These are phyloP conservation scores for Bruguiera gymnorhiza DNA, from an alignment of 345 rosid genomes.

Conservation along the genomic window DNA sequence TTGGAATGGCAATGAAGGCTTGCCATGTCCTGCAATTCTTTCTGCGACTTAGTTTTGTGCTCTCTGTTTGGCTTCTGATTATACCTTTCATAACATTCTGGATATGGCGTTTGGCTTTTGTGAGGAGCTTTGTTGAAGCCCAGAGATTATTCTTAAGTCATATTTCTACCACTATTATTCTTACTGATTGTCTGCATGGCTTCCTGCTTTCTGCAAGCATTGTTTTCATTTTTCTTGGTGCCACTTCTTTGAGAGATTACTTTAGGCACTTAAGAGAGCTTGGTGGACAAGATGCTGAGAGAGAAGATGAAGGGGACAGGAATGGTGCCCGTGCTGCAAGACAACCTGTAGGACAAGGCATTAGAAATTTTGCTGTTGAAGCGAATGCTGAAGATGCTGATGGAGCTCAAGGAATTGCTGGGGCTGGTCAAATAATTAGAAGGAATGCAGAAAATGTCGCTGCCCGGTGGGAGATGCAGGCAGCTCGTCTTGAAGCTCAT, in stretches of 20 bases:
- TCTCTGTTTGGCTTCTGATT: conserved; percentile 92
- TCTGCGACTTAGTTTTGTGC: conserved; percentile 87
- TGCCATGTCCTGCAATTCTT: conserved; percentile 91
- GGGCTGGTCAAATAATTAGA: conserved; percentile 65
- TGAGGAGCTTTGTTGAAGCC: conserved; percentile 91
- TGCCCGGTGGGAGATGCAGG: conserved; percentile 98
- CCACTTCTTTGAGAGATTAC: conserved; percentile 93
- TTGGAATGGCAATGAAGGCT: conserved; percentile 95
- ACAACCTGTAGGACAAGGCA: conserved; percentile 64
- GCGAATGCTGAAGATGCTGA: conserved; percentile 79
- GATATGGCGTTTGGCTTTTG: conserved; percentile 95
- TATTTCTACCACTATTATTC: conserved; percentile 72
- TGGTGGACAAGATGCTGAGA: conserved; percentile 92
- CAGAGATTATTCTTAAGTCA: conserved; percentile 92
- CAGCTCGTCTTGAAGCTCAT: conserved; percentile 98
- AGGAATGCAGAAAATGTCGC: conserved; percentile 97
- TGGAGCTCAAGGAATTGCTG: conserved; percentile 75
- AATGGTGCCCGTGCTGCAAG: conserved; percentile 89
- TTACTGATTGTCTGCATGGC: conserved; percentile 97
- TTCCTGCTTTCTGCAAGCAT: conserved; percentile 97
- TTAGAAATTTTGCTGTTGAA: conserved; percentile 76
- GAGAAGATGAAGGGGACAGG: conserved; percentile 91
- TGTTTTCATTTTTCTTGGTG: conserved; percentile 93
- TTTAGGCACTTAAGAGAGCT: conserved; percentile 90
- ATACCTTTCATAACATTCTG: conserved; percentile 94